phyloP scores from a whole-genome alignment of 2,329 filamentous ascomycete species.

The Claviceps sorghi region DNA sequence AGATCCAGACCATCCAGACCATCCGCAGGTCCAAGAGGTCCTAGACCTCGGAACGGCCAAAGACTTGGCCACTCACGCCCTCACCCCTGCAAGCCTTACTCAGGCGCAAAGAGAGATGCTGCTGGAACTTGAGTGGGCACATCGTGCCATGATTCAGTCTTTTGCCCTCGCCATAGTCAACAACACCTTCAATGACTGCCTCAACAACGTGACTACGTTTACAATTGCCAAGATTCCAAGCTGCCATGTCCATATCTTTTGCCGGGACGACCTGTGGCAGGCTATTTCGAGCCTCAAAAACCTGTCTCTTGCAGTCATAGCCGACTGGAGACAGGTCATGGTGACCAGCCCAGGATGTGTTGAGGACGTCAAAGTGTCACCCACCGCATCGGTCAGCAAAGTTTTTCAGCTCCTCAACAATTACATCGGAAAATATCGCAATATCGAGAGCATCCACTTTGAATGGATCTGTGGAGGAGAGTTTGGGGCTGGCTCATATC shows the following conservation, averaged over 20 bases:
- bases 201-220: slow-evolving; percentile 40
- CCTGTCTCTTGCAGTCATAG: slow-evolving; percentile 43
- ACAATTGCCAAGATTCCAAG: slow-evolving; percentile 52
- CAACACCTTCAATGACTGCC: slow-evolving; percentile 32
- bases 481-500: slow-evolving; percentile 44
- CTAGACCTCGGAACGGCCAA: neutral
- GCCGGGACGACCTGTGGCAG: slow-evolving; percentile 46
- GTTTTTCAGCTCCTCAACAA: slow-evolving; percentile 38
- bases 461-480: slow-evolving; percentile 58
- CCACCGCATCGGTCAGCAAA: slow-evolving; percentile 33
- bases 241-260: slow-evolving; percentile 40
- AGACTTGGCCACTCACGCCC: slow-evolving; percentile 3
- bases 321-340: slow-evolving; percentile 48
- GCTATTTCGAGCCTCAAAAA: slow-evolving; percentile 37
- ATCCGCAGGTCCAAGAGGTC: no score
- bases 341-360: slow-evolving; percentile 36
- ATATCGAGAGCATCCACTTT: slow-evolving; percentile 44
- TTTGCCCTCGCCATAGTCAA: slow-evolving; percentile 52
- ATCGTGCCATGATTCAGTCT: slow-evolving; percentile 52
- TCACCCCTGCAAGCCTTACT: slow-evolving; percentile 43
- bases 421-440: slow-evolving; percentile 30
- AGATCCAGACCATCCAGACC: neutral
- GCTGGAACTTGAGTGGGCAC: slow-evolving; percentile 53
- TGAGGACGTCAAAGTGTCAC: slow-evolving; percentile 32
- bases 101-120: slow-evolving; percentile 54